Conservation (phyloP, 768 basidiomycete species). For the Kockovaella imperatae region DNA sequence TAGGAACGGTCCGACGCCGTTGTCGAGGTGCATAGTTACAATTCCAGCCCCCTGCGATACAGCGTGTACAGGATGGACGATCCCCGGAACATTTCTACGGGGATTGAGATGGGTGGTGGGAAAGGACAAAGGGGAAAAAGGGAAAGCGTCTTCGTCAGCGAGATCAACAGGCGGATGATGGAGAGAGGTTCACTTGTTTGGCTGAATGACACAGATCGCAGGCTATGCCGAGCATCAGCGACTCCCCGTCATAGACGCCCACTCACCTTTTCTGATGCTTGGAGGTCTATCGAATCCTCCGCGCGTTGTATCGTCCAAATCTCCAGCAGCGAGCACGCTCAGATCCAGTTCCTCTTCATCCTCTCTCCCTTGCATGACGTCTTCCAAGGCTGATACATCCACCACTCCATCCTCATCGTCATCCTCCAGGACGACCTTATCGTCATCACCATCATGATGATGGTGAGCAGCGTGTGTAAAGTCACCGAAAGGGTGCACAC, state of each 20-base stretch:
- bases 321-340: conserved; percentile 10
- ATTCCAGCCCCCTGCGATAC: conserved; percentile 34
- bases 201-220: conserved; percentile 40
- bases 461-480: conserved; percentile 17
- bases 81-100: conserved; percentile 40
- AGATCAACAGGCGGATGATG: background rate
- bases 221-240: conserved; percentile 9
- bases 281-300: conserved; percentile 27
- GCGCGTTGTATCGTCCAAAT: conserved; percentile 5
- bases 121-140: background rate
- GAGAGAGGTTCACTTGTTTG: conserved; percentile 24
- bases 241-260: background rate
- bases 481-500: background rate
- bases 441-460: conserved; percentile 12
- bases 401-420: conserved; percentile 12
- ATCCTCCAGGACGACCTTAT: conserved; percentile 26
- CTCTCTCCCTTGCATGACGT: no score
- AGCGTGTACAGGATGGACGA: conserved; percentile 35
- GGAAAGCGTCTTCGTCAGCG: background rate
- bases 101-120: background rate
- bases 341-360: conserved; percentile 20
- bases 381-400: no score
- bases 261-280: conserved; percentile 37
- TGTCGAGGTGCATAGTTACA: conserved; percentile 40
- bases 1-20: conserved; percentile 36